These are phyloP conservation scores for Amanita pallidorosea DNA, from an alignment of 768 basidiomycete genomes.

Conservation along the genomic window DNA sequence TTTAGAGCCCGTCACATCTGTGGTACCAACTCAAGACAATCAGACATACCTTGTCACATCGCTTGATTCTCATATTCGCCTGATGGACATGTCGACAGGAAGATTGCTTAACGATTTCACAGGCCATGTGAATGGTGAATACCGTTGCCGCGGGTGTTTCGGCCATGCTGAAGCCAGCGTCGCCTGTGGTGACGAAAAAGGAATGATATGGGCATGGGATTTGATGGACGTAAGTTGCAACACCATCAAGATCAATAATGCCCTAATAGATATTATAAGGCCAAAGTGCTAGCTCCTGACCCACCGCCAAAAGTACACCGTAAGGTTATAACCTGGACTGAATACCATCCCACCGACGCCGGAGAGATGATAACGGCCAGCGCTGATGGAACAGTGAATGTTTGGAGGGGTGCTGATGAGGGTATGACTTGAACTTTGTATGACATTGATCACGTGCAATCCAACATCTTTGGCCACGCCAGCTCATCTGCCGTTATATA, in stretches of 20 bases:
- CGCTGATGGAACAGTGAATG: constrained; percentile 84
- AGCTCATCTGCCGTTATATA: background rate
- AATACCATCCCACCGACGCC: constrained; percentile 74
- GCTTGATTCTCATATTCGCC: constrained; percentile 74
- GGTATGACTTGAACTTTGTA: background rate
- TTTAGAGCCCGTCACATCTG: constrained; percentile 77
- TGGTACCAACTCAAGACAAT: constrained; percentile 68
- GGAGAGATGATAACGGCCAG: constrained; percentile 85
- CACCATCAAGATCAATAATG: constrained; percentile 3
- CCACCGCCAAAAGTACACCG: constrained; percentile 73
- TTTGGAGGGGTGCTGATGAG: constrained; percentile 55
- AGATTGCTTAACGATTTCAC: constrained; percentile 77
- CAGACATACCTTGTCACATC: constrained; percentile 77
- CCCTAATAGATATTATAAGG: constrained; percentile 32
- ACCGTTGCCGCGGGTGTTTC: constrained; percentile 75
- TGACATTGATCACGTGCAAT: constrained; percentile 2
- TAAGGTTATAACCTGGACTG: constrained; percentile 85
- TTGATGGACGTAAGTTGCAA: constrained; percentile 60
- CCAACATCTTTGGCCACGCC: background rate
- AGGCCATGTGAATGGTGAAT: constrained; percentile 65
- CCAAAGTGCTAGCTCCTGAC: constrained; percentile 53
- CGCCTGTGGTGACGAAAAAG: constrained; percentile 84
- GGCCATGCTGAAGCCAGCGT: constrained; percentile 76
- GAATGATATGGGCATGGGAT: constrained; percentile 88
- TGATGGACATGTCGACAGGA: constrained; percentile 79